Evolutionary conservation across 345 rosid species (phyloP).

Genomic region (Jatropha curcas): DNA sequence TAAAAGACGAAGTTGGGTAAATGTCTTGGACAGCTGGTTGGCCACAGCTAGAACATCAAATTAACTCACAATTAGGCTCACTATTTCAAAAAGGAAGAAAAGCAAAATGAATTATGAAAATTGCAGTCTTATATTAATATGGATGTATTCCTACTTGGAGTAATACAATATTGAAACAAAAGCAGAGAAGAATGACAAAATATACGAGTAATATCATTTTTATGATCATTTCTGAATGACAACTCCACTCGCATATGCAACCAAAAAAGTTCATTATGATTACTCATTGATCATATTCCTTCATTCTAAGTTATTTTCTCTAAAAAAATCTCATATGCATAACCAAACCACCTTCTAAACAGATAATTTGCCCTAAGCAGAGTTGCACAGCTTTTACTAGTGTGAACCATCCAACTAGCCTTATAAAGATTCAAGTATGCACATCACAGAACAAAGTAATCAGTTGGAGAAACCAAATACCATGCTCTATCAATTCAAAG

Average conservation of each 20-base stretch:
- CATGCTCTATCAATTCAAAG: too few species aligned
- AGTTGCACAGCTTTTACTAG: not conserved
- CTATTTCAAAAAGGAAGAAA: not conserved
- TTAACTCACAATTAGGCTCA: not conserved
- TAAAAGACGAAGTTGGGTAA: constrained; percentile 74
- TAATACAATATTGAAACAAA: not conserved
- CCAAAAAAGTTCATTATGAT: not conserved
- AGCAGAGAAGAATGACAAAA: not conserved
- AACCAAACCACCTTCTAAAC: not conserved
- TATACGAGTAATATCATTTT: not conserved
- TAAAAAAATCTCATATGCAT: not conserved
- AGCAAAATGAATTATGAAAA: not conserved
- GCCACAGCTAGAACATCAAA: constrained; percentile 58
- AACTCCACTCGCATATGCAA: not conserved
- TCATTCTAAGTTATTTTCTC: not conserved
- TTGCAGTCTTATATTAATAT: too few species aligned
- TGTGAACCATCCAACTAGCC: not conserved
- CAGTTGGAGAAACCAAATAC: not conserved
- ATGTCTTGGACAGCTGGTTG: constrained; percentile 66
- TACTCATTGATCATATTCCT: too few species aligned
- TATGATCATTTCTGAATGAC: not conserved
- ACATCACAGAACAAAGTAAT: not conserved
- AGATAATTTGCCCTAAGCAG: not conserved
- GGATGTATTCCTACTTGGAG: not conserved
- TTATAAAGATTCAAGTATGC: not conserved